Evolutionary conservation across 805 yeast species (phyloP), one percentile per base, ranked within the genome.

Genomic region (Schwanniomyces occidentalis): DNA sequence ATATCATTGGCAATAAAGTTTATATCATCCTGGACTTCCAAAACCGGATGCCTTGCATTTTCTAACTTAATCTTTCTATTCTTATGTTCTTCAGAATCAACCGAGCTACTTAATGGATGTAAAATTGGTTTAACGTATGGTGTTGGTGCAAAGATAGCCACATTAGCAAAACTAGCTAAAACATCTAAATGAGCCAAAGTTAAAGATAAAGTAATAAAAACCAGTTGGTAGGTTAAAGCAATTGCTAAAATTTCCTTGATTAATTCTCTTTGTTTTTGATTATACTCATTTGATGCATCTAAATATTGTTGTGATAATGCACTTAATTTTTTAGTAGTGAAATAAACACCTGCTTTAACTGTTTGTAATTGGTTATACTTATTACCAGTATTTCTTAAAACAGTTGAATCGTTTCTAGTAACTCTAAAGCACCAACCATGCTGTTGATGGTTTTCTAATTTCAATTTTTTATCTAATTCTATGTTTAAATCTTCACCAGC

Each of bases 361-460:
- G 97, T 91, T 33, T 89, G 85, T 27, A 91, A 67, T 57, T 93
- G 97, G 33, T 73, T 73, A 54, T 82, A 90, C 24, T 76, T 72
- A 37, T 68, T 69, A 1, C 65, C 58, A 1, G 70, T 64, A 31
- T 69, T 63, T 48, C 98, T 76, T 39, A 93, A 68, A 14, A 85
- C 82, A 8, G 83, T 71, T 2, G 96, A 90, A 52, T 93, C 98
- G 37, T 78, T 82, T 58, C 99, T 76, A 1, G 99, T 93, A 15
- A 93, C 75, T 48, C 98, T 73, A 73, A 91, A 78, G 58, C 96
- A 88, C 95, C 96, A 90, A 14, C 97, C 97, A 58, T 87, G 95
- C 17, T 75, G 78, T 42, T 76, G 85, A 54, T 91, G 96, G 36
- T 84, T 78, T 56, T 93, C 99, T 31, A 93, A 63, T 57, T 93